These are phyloP conservation scores for Silene coronaria DNA, from an alignment of 179 eudicot genomes.

Conservation along the genomic window DNA sequence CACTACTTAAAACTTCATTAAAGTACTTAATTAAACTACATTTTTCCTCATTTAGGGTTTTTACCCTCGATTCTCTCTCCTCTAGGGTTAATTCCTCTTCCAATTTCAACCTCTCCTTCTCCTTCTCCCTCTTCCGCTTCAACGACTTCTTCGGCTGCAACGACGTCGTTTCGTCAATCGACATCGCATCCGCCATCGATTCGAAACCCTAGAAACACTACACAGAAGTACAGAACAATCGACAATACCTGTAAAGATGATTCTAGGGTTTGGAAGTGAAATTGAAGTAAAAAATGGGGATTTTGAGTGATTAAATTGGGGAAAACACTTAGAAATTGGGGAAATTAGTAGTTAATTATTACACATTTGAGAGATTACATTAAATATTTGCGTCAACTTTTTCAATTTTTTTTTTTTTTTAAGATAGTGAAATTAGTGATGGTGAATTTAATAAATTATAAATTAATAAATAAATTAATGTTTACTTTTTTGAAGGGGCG, in stretches of 20 bases:
- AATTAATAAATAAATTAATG: too few relatives aligned
- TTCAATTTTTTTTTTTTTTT: too few relatives aligned
- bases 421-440: too few relatives aligned
- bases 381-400: neutral
- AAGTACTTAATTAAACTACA: slow-evolving; percentile 49
- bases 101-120: slow-evolving; percentile 7
- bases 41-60: slow-evolving; percentile 40
- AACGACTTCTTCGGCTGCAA: slow-evolving; percentile 26
- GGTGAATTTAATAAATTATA: too few relatives aligned
- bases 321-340: neutral
- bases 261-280: neutral
- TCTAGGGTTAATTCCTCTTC: slow-evolving; percentile 22
- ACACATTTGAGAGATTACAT: too few relatives aligned
- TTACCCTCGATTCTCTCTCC: slow-evolving; percentile 47
- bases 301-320: neutral
- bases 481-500: neutral
- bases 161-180: slow-evolving; percentile 22
- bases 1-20: slow-evolving; percentile 32
- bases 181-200: slow-evolving; percentile 46
- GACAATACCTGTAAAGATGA: neutral
- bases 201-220: slow-evolving; percentile 18
- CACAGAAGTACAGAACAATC: neutral
- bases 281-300: neutral
- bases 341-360: neutral
- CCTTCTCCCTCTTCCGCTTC: slow-evolving; percentile 58